Base-by-base conservation (phyloP, 1,284 basidiomycete genomes). In the Cutaneotrichosporon dermatis region DNA sequence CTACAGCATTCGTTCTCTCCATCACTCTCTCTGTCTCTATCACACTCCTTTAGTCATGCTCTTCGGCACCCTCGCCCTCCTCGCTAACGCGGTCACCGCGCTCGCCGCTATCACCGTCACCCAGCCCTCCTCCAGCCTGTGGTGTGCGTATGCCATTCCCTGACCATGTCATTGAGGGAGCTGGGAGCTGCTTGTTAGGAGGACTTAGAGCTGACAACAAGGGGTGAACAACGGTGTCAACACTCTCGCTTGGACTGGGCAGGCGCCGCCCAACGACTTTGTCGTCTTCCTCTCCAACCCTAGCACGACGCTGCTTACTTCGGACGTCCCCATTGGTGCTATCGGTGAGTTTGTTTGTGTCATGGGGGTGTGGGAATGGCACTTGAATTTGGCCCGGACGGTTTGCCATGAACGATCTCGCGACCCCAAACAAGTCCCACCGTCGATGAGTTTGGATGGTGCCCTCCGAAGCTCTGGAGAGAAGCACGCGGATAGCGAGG, bases 201-300 rank as follows among this genome's bases (percentile, higher is more conserved):
- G 9, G 48, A 8, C 50, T 15, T 10, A 41, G 1, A 11, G 35
- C 58, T 59, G n/a, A 53, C 51, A 33, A 10, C 54, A 7, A 74
- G 72, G 74, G 75, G 58, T 77, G 48, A 65, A 65, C 16, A 55
- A 75, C 50, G 64, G 61, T 35, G 41, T 64, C 51, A 74, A 75
- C 58, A 74, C 71, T 5, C 60, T 76, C 45, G 64, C 62, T 13
- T 78, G 75, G 75, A 58, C 61, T 9, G 67, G 63, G 37, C 45
- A 58, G 13, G 45, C 39, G 12, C 54, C 54, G 15, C 12, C 51
- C 40, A 63, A 67, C 34, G 55, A 69, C 50, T 75, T 75, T 61
- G 69, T 69, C 15, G 68, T 72, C 42, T 75, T 72, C 60, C 61
- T 76, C 49, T 55, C 41, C 42, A 54, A 59, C 57, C 34, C 45